Conservation (phyloP, 2,329 filamentous ascomycete genomes). For the Aspergillus versicolor region DNA sequence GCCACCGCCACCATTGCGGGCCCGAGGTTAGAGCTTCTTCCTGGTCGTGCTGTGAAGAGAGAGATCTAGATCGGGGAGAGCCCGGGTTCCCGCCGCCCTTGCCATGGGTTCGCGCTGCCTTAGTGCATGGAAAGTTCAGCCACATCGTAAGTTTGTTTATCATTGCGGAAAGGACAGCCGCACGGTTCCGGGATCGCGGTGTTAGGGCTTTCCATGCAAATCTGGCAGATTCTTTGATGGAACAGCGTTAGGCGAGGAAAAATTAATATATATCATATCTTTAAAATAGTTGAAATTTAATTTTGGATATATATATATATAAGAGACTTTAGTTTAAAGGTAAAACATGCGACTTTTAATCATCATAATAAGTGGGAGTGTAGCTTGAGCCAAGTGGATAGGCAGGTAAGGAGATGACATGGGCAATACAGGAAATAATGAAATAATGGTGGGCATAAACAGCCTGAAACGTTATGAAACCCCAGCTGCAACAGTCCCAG, state of each 20-base stretch:
- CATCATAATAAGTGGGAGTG: too few species aligned
- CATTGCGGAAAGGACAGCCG: neutral
- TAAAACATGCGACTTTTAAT: too few species aligned
- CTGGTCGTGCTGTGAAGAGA: neutral
- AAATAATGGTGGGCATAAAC: too few species aligned
- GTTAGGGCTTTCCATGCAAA: neutral
- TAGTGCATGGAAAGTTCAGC: neutral
- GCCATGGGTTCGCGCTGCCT: neutral
- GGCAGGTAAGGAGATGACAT: too few species aligned
- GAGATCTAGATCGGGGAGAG: slow-evolving; percentile 5
- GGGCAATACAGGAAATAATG: too few species aligned
- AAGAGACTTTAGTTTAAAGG: too few species aligned
- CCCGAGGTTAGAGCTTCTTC: neutral
- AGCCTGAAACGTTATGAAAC: neutral
- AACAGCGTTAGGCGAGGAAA: too few species aligned
- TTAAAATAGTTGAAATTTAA: too few species aligned
- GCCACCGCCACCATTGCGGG: slow-evolving; percentile 8
- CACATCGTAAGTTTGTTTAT: neutral
- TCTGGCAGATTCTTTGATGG: too few species aligned
- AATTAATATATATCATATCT: too few species aligned
- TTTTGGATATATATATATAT: too few species aligned
- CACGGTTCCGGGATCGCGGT: neutral
- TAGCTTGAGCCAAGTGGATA: too few species aligned
- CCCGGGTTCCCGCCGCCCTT: neutral
- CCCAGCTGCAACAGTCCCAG: neutral